Evolutionary conservation across 257 asterid genomes (phyloP), one percentile per base, ranked within the genome.

Genomic region (Sherardia arvensis): DNA sequence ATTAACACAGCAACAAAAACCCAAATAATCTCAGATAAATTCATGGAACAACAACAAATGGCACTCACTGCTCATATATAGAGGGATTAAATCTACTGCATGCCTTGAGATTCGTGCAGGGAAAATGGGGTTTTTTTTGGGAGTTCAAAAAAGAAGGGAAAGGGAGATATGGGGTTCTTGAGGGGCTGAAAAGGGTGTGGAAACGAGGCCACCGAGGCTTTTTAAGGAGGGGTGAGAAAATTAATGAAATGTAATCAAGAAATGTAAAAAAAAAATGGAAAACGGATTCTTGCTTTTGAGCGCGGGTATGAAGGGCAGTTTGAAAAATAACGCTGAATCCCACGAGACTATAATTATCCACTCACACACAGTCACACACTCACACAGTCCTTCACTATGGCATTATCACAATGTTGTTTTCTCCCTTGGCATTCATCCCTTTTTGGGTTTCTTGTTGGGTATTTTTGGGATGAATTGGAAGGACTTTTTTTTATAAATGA

Each of bases 251-350:
- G n/a, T n/a, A 30, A 30, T 30, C 34, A 6, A 34, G 15, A 8
- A 65, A 47, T 36, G 10, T 6, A 63, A 47, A 48, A 70, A 68
- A 70, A 85, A 40, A 74, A 84, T 79, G 88, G 14, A n/a, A 38
- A 86, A 88, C 86, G 85, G 95, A 80, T 79, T 76, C 74, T 64
- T 78, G 94, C 84, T 82, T 83, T 81, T 72, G 79, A 71, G 94
- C 86, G 91, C 91, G 96, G 94, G 88, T 59, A 64, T 74, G 87
- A 66, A 74, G 80, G 74, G 43, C 67, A 68, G 87, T 82, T 88
- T 89, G 88, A 83, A 86, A 75, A 53, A 73, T 2, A 84, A 86
- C 95, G 83, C 97, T 92, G 95, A 92, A 92, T 74, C 78, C 93
- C 94, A 91, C 81, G 95, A 85, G 90, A 82, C 65, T 66, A 49